Base-by-base conservation (phyloP, 352 stramenopile genomes). In the Phytophthora hybrid region DNA sequence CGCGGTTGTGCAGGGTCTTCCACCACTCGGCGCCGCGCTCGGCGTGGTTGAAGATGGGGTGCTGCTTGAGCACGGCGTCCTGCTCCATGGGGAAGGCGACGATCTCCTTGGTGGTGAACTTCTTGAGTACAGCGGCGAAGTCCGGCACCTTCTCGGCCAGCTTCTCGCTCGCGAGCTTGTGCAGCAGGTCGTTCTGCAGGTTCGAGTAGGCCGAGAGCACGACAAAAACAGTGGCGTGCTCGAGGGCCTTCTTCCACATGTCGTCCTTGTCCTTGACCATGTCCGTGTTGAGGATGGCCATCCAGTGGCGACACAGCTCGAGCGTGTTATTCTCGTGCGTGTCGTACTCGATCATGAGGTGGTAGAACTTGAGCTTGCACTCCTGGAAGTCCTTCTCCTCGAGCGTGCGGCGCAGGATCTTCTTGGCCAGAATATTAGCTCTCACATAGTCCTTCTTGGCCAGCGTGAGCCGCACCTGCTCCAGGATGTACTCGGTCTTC, bases 401-500 rank as follows among this genome's bases (percentile, higher is more conserved):
- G 7, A 99, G 78, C 23, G 91, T 95, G 59, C 98, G 97, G 46
- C 89, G 87, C 72, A 98, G 88, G 34, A 99, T 97, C 84, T 99
- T 99, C 65, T 99, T 98, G 57, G 92, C 92, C 29, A 99, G 80
- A 76, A 99, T 99, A 57, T 93, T 91, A 13, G 97, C 96, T 23
- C 98, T 86, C 65, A 99, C 93, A 74, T 90, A 99, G 85, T 99
- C 98, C 72, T 99, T 97, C 78, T 99, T 99, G 47, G 89, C 91
- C 44, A 99, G 87, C 34, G 95, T 99, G 32, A 99, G 80, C 14
- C 98, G 90, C 77, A 99, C 97, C 83, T 99, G 97, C 78, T 99
- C 97, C 37, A 99, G 81, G 73, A 99, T 99, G 81, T 98, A 99
- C 80, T 99, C 97, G 13, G 98, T 93, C 83, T 99, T 99, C 81